Evolutionary conservation across 1,139 yeast species (phyloP), one percentile per base, ranked within the genome.

Genomic region (Sugiyamaella japonica): DNA sequence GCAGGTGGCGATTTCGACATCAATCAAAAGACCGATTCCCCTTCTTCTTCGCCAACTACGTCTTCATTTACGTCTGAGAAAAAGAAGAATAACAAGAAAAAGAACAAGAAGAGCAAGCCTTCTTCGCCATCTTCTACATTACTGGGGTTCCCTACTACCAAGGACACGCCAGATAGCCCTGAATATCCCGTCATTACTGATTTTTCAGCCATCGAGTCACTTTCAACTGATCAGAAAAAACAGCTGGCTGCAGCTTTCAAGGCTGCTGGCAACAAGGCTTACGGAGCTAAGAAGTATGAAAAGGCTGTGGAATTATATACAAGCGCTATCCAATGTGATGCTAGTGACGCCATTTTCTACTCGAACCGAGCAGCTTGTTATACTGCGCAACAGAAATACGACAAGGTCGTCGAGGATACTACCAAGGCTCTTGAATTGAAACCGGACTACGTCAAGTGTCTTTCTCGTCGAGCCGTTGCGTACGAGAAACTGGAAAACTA

Each of bases 341-440:
- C 84, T 68, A 73, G 78, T 61, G 97, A 93, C 71, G 91, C 97
- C 13, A 87, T 91, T 43, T 93, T 82, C 74, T 91, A 86, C 75
- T 89, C 97, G 59, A 91, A 91, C 76, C 82, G 96, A 73, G 90
- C 97, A 25, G 99, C 99, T 16, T 93, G 97, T 74, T 89, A 88
- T 73, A 87, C 90, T 54, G 89, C 95, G 16, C 77, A 88, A 63
- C 82, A 84, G 58, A 82, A 90, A 61, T 84, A 82, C 68, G 89
- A 87, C 64, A 85, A 89, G 67, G 97, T 90, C 46, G 80, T 95
- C 61, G 88, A 84, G 63, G 97, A 89, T 70, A 86, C 97, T 56
- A 83, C 96, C 31, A 82, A 79, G 60, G 99, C 99, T 39, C 80
- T 95, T 65, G 80, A 83, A 63, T 74, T 91, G 66, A 87, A 90